Conservation (phyloP, 768 basidiomycete genomes). For the Trametes elegans region DNA sequence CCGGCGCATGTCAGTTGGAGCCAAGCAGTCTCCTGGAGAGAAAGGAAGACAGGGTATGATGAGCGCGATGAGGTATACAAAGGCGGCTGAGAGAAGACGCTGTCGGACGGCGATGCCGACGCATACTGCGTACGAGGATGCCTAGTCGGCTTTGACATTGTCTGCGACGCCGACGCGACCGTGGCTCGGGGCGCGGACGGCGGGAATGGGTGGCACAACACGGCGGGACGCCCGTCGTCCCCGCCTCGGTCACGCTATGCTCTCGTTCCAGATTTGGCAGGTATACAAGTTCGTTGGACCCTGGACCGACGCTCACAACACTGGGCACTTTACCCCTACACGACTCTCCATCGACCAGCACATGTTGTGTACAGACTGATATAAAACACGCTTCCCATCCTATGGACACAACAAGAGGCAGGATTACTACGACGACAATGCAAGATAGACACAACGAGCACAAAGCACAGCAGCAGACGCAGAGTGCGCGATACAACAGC, state of each 20-base stretch:
- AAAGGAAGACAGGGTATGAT: constrained; percentile 68
- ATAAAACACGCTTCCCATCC: constrained; percentile 14
- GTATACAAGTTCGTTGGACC: not conserved
- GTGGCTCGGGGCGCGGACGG: constrained; percentile 1
- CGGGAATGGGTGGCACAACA: not conserved
- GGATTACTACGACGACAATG: constrained; percentile 20
- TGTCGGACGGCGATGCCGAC: not conserved
- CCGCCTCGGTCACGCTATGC: not conserved
- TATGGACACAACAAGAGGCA: constrained; percentile 15
- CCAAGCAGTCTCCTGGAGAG: constrained; percentile 54
- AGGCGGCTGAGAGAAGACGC: constrained; percentile 1
- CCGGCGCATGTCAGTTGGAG: constrained; percentile 61
- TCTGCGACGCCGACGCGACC: constrained; percentile 4
- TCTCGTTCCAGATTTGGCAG: not conserved
- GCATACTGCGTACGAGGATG: constrained; percentile 5
- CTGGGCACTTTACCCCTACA: too few relatives aligned
- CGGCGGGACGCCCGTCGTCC: not conserved
- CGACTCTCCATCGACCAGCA: too few relatives aligned
- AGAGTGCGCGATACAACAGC: constrained; percentile 5
- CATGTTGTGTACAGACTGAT: constrained; percentile 7
- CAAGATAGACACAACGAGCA: constrained; percentile 20
- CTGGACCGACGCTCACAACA: not conserved
- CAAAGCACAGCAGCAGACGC: constrained; percentile 19
- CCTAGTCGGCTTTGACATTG: constrained; percentile 10
- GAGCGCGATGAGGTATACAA: constrained; percentile 38